Conservation (phyloP, 306 rosid genomes). For the Psophocarpus tetragonolobus region DNA sequence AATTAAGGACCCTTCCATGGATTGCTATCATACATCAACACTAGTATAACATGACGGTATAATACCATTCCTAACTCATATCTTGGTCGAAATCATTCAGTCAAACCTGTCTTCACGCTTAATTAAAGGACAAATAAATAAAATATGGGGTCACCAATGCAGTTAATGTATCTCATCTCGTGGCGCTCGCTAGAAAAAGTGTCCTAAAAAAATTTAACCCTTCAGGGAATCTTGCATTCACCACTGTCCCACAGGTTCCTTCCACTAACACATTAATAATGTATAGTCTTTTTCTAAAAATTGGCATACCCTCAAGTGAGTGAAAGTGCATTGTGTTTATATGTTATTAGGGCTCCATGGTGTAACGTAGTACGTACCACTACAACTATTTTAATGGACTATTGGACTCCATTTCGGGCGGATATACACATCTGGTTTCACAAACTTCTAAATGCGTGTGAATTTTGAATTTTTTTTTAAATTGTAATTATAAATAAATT, state of each 20-base stretch:
- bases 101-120: conserved; percentile 14
- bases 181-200: not conserved
- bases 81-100: not conserved
- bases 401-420: too few species aligned
- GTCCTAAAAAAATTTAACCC: not conserved
- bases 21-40: not conserved
- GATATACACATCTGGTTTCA: too few species aligned
- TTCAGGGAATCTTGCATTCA: conserved; percentile 10
- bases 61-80: not conserved
- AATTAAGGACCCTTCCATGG: not conserved
- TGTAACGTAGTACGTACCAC: not conserved
- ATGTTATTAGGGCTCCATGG: not conserved
- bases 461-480: too few species aligned
- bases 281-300: not conserved
- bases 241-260: not conserved
- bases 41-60: not conserved
- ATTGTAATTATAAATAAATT: too few species aligned
- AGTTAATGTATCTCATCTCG: not conserved
- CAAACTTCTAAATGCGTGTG: too few species aligned
- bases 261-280: not conserved
- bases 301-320: not conserved
- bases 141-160: not conserved
- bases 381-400: not conserved
- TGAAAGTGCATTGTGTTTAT: not conserved
- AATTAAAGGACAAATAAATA: not conserved